These are phyloP conservation scores for Debaryomyces robertsiae DNA, from an alignment of 1,139 yeast species.

Conservation along the genomic window DNA sequence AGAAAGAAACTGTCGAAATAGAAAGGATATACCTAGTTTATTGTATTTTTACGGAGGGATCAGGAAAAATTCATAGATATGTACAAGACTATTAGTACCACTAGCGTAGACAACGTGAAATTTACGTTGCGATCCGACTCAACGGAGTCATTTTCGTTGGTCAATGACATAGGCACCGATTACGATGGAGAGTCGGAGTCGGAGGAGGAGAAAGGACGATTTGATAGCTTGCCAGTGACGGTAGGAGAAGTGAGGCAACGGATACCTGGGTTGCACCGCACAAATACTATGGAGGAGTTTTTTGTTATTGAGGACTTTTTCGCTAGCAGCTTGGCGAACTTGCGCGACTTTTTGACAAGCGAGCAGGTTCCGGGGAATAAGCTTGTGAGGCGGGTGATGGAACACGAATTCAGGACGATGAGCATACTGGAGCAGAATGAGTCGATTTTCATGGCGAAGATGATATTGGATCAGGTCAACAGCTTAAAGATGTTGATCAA, in stretches of 20 bases:
- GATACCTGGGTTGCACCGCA: conserved; percentile 12
- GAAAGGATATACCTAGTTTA: background rate
- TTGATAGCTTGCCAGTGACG: conserved; percentile 8
- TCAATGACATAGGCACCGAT: conserved; percentile 10
- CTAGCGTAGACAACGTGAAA: conserved; percentile 13
- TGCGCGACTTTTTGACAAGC: conserved; percentile 11
- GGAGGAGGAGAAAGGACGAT: background rate
- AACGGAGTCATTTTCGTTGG: conserved; percentile 8
- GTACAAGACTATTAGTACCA: conserved; percentile 15
- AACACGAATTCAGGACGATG: conserved; percentile 6
- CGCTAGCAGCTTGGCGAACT: conserved; percentile 11
- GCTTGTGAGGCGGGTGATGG: conserved; percentile 9
- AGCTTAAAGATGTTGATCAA: conserved; percentile 9
- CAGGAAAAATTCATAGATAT: background rate
- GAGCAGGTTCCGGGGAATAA: conserved; percentile 7
- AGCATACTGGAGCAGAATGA: conserved; percentile 6
- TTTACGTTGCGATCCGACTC: conserved; percentile 11
- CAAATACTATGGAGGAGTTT: conserved; percentile 10
- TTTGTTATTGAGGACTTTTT: conserved; percentile 14
- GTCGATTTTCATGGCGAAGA: conserved; percentile 9
- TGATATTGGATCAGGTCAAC: conserved; percentile 4
- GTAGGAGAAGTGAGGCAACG: conserved; percentile 10
- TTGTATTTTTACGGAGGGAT: background rate
- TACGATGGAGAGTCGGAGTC: conserved; percentile 9
- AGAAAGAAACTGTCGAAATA: background rate